Percentiles rank a stretch among this genome's conserved stretches.
phyloP scores from a whole-genome alignment of 495 filamentous ascomycete species.

The Neurospora sp. region DNA sequence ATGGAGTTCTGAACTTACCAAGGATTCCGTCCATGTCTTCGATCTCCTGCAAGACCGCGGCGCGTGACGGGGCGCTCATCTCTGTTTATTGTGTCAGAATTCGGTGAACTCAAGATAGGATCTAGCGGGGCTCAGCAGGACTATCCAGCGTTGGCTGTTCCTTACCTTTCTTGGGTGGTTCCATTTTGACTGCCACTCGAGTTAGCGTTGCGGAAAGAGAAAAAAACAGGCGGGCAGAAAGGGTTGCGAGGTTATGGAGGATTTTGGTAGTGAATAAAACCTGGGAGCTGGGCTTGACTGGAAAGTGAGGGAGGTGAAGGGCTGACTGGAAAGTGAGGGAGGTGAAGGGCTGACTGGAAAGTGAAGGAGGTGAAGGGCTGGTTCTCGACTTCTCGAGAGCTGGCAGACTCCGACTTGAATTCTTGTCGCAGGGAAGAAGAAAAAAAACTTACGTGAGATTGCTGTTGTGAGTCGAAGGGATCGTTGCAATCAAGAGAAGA shows the following conservation, averaged over 20 bases:
- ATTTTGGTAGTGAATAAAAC: not conserved
- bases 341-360: not conserved
- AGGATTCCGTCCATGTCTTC: not conserved
- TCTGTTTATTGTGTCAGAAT: not conserved
- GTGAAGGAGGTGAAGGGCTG: not conserved
- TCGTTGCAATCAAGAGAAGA: not conserved
- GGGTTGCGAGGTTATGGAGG: not conserved
- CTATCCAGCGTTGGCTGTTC: not conserved
- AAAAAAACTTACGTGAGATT: not conserved
- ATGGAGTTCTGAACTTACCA: not conserved
- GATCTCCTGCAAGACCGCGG: not conserved
- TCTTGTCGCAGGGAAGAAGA: not conserved
- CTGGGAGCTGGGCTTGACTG: not conserved
- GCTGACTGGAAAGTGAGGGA: not conserved
- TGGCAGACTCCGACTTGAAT: not conserved
- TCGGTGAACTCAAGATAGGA: not conserved
- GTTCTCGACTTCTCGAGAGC: not conserved
- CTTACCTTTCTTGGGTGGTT: not conserved
- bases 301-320: not conserved
- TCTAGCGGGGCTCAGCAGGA: not conserved
- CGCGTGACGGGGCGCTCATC: not conserved
- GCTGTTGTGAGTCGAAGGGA: not conserved
- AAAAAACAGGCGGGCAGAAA: not conserved
- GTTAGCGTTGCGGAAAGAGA: not conserved
- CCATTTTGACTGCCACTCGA: not conserved